Evolutionary conservation across 805 yeast species (phyloP), one percentile per base, ranked within the genome.

Genomic region (Tetrapisispora phaffii): DNA sequence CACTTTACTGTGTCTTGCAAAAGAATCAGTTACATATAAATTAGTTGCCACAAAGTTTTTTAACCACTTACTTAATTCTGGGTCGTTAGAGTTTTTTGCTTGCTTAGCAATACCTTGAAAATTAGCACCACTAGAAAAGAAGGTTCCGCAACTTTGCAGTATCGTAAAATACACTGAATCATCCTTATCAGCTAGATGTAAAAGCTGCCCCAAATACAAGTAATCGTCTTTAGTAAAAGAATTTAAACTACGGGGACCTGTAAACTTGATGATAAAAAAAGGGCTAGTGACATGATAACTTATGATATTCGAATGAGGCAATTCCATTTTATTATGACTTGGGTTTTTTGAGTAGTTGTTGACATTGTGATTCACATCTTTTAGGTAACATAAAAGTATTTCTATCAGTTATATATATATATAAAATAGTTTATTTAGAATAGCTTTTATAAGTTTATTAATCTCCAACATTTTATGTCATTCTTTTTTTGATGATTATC

Each of bases 71-170:
- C 56, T 63, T 7, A 66, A 53, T 40, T 62, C 63, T 7, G 50
- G 44, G 7, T 58, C 57, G 5, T 49, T 42, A 22, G 49, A 42
- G 2, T 26, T 21, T 6, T 15, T 15, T 10, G 44, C 48, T 22
- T 41, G 41, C 6, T 39, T 28, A 13, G 46, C 32, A 39, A 55
- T 60, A 10, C 54, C 56, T 41, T 67, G 71, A 42, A 84, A 75
- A 58, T 86, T 80, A 19, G 95, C 96, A 22, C 96, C 96, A 7
- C 95, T 83, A 22, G 87, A 79, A 62, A 86, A 87, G 60, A 75
- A 83, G 46, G 81, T 70, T 0, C 95, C 95, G 0, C 82, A 70
- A 29, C 87, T 72, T 56, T 77, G 80, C 41, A 87, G 63, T 41
- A 84, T 66, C 1, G 96, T 87, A 21, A 77, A 72, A 7, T 73